phyloP scores from a whole-genome alignment of 2,329 filamentous ascomycete genomes.

The Rhinocladiella similis region DNA sequence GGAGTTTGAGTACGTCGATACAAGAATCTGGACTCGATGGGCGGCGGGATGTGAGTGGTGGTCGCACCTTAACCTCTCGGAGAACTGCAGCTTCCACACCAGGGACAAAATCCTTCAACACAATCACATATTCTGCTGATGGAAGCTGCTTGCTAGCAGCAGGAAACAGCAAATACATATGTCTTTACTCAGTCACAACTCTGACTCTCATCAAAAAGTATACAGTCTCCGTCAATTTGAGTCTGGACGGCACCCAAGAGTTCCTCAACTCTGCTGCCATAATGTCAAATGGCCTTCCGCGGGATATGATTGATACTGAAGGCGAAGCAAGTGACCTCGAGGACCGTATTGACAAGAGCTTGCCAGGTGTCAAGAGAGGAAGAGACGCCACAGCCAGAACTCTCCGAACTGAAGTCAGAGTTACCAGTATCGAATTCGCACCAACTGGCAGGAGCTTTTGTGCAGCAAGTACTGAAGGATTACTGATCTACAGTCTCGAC shows the following conservation, averaged over 20 bases:
- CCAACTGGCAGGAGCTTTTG: constrained; percentile 90
- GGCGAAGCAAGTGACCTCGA: constrained; percentile 88
- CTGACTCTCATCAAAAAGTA: constrained; percentile 92
- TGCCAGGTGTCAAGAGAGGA: constrained; percentile 80
- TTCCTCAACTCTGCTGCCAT: constrained; percentile 91
- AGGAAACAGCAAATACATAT: constrained; percentile 98
- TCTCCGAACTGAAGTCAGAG: constrained; percentile 76
- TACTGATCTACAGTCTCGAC: constrained; percentile 91
- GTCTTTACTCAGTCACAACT: constrained; percentile 90
- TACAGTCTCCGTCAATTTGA: constrained; percentile 94
- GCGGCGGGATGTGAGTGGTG: constrained; percentile 87
- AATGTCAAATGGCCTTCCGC: constrained; percentile 79
- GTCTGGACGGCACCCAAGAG: constrained; percentile 92
- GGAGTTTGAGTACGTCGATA: constrained; percentile 83
- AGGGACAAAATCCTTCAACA: constrained; percentile 86
- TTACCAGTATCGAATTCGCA: constrained; percentile 81
- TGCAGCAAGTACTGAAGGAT: constrained; percentile 88
- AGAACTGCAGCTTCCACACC: constrained; percentile 87
- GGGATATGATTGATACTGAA: constrained; percentile 80
- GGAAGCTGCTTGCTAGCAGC: constrained; percentile 86
- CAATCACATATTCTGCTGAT: constrained; percentile 87
- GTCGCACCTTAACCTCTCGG: constrained; percentile 82
- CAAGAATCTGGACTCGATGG: constrained; percentile 87
- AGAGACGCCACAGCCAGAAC: constrained; percentile 81
- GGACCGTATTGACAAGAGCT: constrained; percentile 72